Evolutionary conservation across 805 yeast species (phyloP).

Genomic region (Wickerhamomyces chambardii): DNA sequence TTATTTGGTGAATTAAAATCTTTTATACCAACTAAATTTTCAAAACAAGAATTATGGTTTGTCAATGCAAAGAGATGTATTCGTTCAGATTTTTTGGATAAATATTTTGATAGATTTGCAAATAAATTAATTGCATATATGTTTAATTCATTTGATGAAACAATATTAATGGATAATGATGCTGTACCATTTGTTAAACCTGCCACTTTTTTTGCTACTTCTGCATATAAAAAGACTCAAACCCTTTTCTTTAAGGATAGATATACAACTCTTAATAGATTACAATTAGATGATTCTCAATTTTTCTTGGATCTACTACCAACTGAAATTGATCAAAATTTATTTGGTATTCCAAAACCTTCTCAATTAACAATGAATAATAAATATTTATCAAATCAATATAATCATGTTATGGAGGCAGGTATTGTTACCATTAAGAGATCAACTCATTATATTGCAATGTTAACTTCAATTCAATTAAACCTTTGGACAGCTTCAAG

Average conservation of each 20-base stretch:
- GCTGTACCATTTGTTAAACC: constrained; percentile 31
- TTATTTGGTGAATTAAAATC: constrained; percentile 5
- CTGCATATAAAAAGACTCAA: constrained; percentile 25
- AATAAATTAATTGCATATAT: constrained; percentile 47
- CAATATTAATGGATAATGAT: constrained; percentile 47
- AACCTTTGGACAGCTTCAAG: constrained; percentile 29
- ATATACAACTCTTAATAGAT: constrained; percentile 15
- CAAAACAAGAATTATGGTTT: constrained; percentile 30
- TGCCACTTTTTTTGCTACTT: constrained; percentile 22
- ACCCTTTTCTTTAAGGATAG: constrained; percentile 41
- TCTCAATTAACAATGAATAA: constrained; percentile 23
- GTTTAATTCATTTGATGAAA: constrained; percentile 50
- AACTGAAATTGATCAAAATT: constrained; percentile 22
- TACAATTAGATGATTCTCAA: constrained; percentile 6
- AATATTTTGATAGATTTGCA: constrained; percentile 23
- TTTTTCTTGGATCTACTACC: constrained; percentile 37
- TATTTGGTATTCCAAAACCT: constrained; percentile 21
- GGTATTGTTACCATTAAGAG: constrained; percentile 26
- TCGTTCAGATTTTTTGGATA: constrained; percentile 7
- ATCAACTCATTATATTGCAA: constrained; percentile 15
- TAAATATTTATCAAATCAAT: constrained; percentile 23
- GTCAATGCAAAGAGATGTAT: constrained; percentile 21
- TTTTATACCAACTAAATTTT: constrained; percentile 4
- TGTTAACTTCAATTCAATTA: constrained; percentile 18
- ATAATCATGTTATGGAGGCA: constrained; percentile 25